Percentiles rank a stretch among this genome's conserved stretches.
Evolutionary conservation across 2,329 filamentous ascomycete species (phyloP).

Genomic region (Cryoendolithus antarcticus): DNA sequence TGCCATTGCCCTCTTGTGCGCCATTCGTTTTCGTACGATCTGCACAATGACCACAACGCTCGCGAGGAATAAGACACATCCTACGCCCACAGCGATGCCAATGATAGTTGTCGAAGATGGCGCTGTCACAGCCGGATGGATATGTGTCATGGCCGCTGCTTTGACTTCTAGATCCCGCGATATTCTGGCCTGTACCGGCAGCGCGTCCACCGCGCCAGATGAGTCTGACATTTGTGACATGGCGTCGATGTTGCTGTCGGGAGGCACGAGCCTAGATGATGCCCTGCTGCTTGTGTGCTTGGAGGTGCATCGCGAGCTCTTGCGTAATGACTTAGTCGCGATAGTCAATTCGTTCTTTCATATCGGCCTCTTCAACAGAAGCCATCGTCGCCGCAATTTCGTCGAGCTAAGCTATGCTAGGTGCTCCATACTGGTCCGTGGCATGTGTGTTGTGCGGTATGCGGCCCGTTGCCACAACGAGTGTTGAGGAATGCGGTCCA

Average conservation of each 20-base stretch:
- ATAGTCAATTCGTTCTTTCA: not conserved
- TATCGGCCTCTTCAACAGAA: not conserved
- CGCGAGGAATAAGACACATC: slow-evolving; percentile 14
- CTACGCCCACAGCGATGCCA: slow-evolving; percentile 18
- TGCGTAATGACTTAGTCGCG: not conserved
- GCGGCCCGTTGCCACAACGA: slow-evolving; percentile 18
- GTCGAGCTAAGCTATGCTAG: not conserved
- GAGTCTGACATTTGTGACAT: slow-evolving; percentile 6
- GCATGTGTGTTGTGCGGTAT: slow-evolving; percentile 20
- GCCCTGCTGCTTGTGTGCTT: slow-evolving; percentile 3
- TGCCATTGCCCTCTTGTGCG: slow-evolving; percentile 14
- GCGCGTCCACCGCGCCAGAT: slow-evolving; percentile 3
- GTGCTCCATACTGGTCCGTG: not conserved
- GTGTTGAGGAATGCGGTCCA: too few species aligned
- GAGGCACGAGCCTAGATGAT: not conserved
- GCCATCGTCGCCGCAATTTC: not conserved
- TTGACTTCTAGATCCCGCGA: not conserved
- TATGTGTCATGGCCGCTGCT: slow-evolving; percentile 6
- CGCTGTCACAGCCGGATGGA: slow-evolving; percentile 4
- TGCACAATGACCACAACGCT: slow-evolving; percentile 13
- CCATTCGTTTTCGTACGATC: slow-evolving; percentile 13
- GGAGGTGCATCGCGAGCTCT: not conserved
- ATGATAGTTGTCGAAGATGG: slow-evolving; percentile 2
- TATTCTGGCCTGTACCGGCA: not conserved
- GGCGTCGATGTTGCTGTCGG: slow-evolving; percentile 1